Conservation (phyloP, 108 stramenopile genomes). For the Conticribra guillardii region DNA sequence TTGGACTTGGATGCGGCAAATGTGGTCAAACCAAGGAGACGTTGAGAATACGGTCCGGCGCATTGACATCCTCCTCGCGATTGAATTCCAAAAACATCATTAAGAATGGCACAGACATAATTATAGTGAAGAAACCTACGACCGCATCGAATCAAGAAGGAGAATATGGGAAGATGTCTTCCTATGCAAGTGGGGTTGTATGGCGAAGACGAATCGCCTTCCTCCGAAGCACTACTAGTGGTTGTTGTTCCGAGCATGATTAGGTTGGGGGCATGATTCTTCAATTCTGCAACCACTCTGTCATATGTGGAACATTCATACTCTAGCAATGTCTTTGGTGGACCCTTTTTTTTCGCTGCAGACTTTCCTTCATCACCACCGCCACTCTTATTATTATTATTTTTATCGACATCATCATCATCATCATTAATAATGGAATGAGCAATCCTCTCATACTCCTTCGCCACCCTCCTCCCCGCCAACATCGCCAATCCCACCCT, state of each 20-base stretch:
- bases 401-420: not conserved
- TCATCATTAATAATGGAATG: constrained; percentile 10
- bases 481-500: constrained; percentile 87
- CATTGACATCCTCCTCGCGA: constrained; percentile 94
- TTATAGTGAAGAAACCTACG: constrained; percentile 93
- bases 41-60: constrained; percentile 90
- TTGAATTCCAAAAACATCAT: constrained; percentile 99
- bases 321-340: constrained; percentile 49
- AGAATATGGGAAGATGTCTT: constrained; percentile 79
- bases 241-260: constrained; percentile 66
- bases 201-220: not conserved
- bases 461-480: constrained; percentile 68
- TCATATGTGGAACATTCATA: constrained; percentile 72
- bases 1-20: not conserved
- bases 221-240: not conserved
- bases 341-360: not conserved
- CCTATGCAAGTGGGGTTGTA: constrained; percentile 17
- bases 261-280: constrained; percentile 74
- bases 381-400: too few species aligned
- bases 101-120: constrained; percentile 95
- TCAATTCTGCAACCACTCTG: constrained; percentile 50
- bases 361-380: too few species aligned
- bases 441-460: constrained; percentile 48
- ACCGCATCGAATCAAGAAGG: constrained; percentile 80
- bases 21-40: constrained; percentile 78